A percentile compares a stretch with the other conserved stretches of the same genome.
phyloP scores from a whole-genome alignment of 257 asterid species.

The Mitragyna speciosa region DNA sequence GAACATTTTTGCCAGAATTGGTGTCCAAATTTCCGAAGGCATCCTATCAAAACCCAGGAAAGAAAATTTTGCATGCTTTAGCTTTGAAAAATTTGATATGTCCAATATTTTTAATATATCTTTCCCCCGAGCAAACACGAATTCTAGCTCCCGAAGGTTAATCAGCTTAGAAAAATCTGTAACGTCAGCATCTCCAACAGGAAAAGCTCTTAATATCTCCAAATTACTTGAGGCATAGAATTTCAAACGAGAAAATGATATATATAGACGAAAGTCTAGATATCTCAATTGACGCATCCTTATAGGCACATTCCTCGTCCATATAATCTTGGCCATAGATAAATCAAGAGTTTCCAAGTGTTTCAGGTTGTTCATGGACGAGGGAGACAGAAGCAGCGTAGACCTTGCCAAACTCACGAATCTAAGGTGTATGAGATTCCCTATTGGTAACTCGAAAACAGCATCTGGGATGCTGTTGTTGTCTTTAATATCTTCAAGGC shows the following conservation, averaged over 20 bases:
- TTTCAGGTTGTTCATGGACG: constrained; percentile 4
- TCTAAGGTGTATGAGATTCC: constrained; percentile 13
- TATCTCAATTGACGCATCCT: constrained; percentile 20
- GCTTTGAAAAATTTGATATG: no score
- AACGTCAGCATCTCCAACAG: no score
- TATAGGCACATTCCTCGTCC: not conserved
- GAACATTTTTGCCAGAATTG: not conserved
- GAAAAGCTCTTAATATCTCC: not conserved
- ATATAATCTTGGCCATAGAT: not conserved
- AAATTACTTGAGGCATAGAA: not conserved
- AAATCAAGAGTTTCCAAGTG: constrained; percentile 15
- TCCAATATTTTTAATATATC: no score
- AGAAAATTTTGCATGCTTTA: no score
- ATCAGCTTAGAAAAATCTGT: not conserved
- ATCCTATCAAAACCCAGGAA: no score
- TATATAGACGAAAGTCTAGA: constrained; percentile 17
- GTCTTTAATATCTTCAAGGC: no score
- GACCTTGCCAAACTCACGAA: not conserved
- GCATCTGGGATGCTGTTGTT: no score
- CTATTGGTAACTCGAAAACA: not conserved
- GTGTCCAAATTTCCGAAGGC: not conserved
- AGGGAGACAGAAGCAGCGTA: not conserved
- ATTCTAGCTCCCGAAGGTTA: constrained; percentile 4
- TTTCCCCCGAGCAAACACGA: not conserved
- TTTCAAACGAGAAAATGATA: not conserved